Conservation (phyloP, 148 eudicot genomes). For the Vaccinium myrtillus region DNA sequence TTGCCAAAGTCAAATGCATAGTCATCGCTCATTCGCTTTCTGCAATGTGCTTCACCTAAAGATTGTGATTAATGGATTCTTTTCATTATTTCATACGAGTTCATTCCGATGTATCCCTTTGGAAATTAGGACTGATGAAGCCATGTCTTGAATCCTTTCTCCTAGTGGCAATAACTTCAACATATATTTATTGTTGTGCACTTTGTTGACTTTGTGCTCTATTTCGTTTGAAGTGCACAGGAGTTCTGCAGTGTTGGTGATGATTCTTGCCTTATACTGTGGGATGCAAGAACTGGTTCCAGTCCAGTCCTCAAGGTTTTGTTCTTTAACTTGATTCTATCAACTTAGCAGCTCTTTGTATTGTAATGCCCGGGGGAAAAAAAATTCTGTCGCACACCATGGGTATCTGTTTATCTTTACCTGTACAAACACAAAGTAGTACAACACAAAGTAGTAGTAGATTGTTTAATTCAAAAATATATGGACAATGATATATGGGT, state of each 20-base stretch:
- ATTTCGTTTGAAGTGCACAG: slow-evolving; percentile 56
- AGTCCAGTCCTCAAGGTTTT: slow-evolving; percentile 66
- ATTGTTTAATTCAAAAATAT: neutral
- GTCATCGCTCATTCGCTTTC: neutral
- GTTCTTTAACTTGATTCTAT: slow-evolving; percentile 3
- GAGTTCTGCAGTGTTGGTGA: slow-evolving; percentile 95
- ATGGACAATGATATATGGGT: neutral
- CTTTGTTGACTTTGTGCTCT: slow-evolving; percentile 14
- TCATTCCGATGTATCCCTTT: neutral
- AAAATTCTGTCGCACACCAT: neutral
- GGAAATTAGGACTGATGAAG: neutral
- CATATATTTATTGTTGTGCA: neutral
- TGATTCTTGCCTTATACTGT: slow-evolving; percentile 84
- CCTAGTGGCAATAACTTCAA: neutral
- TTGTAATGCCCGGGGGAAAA: neutral
- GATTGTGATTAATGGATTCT: neutral
- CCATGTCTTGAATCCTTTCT: neutral
- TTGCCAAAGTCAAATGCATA: neutral
- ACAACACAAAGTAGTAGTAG: neutral
- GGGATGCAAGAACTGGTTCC: slow-evolving; percentile 84
- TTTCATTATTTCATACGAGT: neutral
- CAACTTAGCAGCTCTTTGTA: neutral
- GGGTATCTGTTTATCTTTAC: neutral
- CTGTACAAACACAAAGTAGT: neutral
- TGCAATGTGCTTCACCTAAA: neutral